Evolutionary conservation across 805 yeast species (phyloP).

Genomic region (Yamadazyma insecticola): DNA sequence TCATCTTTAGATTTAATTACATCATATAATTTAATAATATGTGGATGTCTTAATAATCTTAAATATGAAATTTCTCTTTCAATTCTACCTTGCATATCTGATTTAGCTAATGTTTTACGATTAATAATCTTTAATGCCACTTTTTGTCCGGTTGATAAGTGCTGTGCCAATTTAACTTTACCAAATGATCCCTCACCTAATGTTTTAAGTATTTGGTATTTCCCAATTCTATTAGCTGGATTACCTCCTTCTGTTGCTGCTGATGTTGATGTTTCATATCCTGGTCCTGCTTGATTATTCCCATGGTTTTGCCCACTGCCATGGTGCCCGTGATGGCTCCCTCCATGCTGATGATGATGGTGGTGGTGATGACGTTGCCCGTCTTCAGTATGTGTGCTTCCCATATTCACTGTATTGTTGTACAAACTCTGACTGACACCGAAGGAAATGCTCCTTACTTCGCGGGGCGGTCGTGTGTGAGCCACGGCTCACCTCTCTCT

Average conservation of each 20-base stretch:
- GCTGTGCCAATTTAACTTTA: constrained; percentile 88
- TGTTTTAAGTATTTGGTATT: constrained; percentile 88
- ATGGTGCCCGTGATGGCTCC: constrained; percentile 11
- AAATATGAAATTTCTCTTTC: constrained; percentile 92
- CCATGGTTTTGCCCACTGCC: not conserved
- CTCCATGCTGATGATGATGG: constrained; percentile 13
- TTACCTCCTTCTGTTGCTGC: too few relatives aligned
- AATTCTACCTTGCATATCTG: constrained; percentile 95
- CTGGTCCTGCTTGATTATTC: constrained; percentile 3
- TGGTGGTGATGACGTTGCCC: constrained; percentile 6
- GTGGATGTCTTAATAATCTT: constrained; percentile 87
- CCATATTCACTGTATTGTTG: too few relatives aligned
- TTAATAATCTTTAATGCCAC: constrained; percentile 93
- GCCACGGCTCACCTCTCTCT: too few relatives aligned
- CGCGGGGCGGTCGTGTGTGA: too few relatives aligned
- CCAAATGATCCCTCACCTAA: constrained; percentile 97
- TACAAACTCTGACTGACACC: too few relatives aligned
- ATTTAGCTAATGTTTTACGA: constrained; percentile 84
- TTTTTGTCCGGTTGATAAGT: constrained; percentile 82
- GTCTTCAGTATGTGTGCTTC: too few relatives aligned
- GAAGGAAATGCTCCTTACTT: too few relatives aligned
- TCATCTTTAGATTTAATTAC: constrained; percentile 94
- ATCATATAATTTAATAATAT: constrained; percentile 90
- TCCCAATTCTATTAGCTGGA: constrained; percentile 63
- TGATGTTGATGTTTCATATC: constrained; percentile 21